Base-by-base conservation (phyloP, 2,329 filamentous ascomycete species). In the Fusarium dlaminii region DNA sequence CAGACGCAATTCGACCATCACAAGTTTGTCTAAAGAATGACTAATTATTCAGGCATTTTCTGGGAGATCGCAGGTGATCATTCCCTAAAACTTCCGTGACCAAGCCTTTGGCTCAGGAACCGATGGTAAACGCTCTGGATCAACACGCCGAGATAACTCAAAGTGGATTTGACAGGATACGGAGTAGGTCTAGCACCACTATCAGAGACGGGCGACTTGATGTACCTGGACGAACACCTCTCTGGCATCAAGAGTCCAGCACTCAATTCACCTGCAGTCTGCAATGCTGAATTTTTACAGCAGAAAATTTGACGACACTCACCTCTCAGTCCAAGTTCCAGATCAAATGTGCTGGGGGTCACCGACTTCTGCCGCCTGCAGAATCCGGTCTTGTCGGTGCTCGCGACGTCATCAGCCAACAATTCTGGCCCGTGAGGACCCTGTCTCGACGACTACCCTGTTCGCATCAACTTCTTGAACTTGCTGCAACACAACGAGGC, bases 371-470 rank as follows among this genome's bases (percentile, higher is more conserved):
- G 55, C 54, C 42, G 59, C 48, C 68, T 62, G 67, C 68, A 71
- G 55, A 66, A 75, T 63, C 72, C 63, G 70, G 68, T 52, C 52
- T 36, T 54, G 43, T 72, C 40, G 61, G 48, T 32, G 34, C 49
- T 49, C 39, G 58, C 70, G 71, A 79, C 77, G 77, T 79, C 77
- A 79, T 79, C 39, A 63, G 40, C 54, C 59, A 62, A 48, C 65
- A n/a, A 60, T 66, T 57, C 59, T 70, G 66, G 70, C 55, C 70
- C 62, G 71, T 72, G 67, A 60, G 52, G 58, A 68, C 71, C 71
- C 63, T 73, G 58, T 55, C 45, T 56, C 30, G 5, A 61, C 36
- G 32, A 54, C 52, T 55, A 63, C 70, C 70, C 57, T 72, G 73
- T 54, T 71, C 70, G 58, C 43, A 63, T 71, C 34, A 49, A 59